phyloP scores from a whole-genome alignment of 2,329 filamentous ascomycete species.

The Exophiala calicioides region DNA sequence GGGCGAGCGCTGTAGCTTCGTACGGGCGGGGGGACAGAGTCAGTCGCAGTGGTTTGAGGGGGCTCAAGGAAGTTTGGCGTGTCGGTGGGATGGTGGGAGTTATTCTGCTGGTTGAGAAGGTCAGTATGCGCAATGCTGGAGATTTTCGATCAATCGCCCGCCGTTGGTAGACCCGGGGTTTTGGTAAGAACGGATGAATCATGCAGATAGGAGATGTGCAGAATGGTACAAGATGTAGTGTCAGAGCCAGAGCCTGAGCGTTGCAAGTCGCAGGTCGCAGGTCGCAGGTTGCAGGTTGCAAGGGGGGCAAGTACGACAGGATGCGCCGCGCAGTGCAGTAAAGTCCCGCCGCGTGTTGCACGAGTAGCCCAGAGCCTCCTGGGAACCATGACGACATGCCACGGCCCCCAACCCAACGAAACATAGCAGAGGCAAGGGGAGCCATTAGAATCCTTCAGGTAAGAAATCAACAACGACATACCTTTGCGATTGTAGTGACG shows the following conservation, averaged over 20 bases:
- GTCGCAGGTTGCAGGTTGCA: no score
- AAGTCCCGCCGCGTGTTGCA: no score
- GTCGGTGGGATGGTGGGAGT: not conserved
- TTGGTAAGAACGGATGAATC: no score
- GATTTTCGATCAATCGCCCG: not conserved
- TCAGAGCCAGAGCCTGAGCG: no score
- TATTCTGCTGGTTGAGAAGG: not conserved
- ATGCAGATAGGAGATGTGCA: no score
- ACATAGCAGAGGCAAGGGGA: not conserved
- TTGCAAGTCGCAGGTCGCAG: no score
- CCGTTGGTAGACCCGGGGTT: no score
- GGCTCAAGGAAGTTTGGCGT: no score
- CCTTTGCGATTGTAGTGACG: not conserved
- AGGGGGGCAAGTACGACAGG: not conserved
- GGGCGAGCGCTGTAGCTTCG: not conserved
- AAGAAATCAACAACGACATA: conserved; percentile 1
- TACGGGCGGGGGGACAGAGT: no score
- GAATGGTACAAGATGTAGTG: no score
- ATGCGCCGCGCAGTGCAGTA: no score
- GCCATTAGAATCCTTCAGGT: not conserved
- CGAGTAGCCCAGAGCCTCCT: not conserved
- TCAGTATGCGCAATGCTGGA: conserved; percentile 6
- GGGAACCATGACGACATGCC: conserved; percentile 2
- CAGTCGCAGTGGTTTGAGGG: not conserved
- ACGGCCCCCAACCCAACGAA: no score